A percentile compares a stretch with the other conserved stretches of the same genome.
phyloP scores from a whole-genome alignment of 2,329 filamentous ascomycete genomes.

The Nigrospora sphaerica region DNA sequence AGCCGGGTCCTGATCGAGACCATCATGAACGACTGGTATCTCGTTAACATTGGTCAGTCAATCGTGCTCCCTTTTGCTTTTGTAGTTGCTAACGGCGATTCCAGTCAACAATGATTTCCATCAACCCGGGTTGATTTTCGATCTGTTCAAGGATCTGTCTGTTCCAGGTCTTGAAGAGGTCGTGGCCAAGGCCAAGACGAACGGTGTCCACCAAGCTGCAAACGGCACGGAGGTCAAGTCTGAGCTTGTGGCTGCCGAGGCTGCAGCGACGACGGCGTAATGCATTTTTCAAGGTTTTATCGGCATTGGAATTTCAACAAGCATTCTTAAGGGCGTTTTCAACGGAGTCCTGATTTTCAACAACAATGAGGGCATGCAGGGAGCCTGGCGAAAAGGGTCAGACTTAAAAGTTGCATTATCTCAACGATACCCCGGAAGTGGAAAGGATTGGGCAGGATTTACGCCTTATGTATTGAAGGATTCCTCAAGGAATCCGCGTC shows the following conservation, averaged over 20 bases:
- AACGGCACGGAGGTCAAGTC: constrained; percentile 12
- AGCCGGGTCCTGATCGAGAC: constrained; percentile 74
- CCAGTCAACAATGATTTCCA: constrained; percentile 95
- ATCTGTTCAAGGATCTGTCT: constrained; percentile 72
- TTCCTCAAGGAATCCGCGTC: no score
- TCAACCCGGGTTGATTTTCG: constrained; percentile 71
- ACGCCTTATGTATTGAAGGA: no score
- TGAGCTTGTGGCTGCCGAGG: constrained; percentile 1
- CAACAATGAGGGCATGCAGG: constrained; percentile 20
- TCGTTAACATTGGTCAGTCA: constrained; percentile 84
- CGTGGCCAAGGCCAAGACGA: constrained; percentile 11
- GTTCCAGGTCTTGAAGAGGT: constrained; percentile 53
- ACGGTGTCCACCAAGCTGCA: constrained; percentile 17
- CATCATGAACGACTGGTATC: constrained; percentile 85
- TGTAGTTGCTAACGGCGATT: not conserved
- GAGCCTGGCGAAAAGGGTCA: constrained; percentile 14
- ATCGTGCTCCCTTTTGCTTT: not conserved
- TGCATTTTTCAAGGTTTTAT: constrained; percentile 24
- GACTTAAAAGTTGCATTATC: constrained; percentile 26
- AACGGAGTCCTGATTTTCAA: constrained; percentile 25
- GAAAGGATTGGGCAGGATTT: not conserved
- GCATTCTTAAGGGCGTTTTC: constrained; percentile 21
- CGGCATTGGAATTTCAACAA: constrained; percentile 12
- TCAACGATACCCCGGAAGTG: constrained; percentile 31
- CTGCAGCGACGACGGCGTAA: constrained; percentile 18